Evolutionary conservation across 1,284 basidiomycete genomes (phyloP).

Genomic region (Trametes hirsuta): DNA sequence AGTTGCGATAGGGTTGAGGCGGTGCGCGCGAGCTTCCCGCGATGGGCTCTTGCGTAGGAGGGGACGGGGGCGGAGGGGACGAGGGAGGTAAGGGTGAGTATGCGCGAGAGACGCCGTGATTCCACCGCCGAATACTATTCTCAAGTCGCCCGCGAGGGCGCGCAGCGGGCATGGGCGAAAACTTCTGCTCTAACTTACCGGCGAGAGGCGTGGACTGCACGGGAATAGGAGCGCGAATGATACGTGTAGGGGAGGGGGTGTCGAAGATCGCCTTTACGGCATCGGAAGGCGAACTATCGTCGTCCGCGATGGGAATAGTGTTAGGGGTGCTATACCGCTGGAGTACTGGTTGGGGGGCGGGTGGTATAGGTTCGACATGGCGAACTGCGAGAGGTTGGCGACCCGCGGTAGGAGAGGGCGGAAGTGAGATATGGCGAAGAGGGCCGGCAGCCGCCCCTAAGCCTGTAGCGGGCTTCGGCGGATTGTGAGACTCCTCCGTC

Average conservation of each 20-base stretch:
- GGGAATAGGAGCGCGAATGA: slow-evolving; percentile 18
- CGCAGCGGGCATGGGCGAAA: slow-evolving; percentile 8
- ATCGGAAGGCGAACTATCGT: slow-evolving; percentile 23
- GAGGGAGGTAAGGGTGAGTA: slow-evolving; percentile 23
- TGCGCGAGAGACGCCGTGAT: slow-evolving; percentile 11
- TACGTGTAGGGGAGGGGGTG: slow-evolving; percentile 21
- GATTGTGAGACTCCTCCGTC: not conserved
- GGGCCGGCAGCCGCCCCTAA: not conserved
- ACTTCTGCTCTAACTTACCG: slow-evolving; percentile 9
- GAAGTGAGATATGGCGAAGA: slow-evolving; percentile 11
- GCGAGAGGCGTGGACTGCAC: slow-evolving; percentile 19
- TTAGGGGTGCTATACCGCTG: slow-evolving; percentile 14
- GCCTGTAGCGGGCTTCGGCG: not conserved
- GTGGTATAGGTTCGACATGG: not conserved
- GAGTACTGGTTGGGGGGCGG: not conserved
- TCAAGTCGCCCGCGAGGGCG: slow-evolving; percentile 7
- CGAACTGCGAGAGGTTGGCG: not conserved
- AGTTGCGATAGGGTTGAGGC: slow-evolving; percentile 4
- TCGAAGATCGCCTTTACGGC: slow-evolving; percentile 16
- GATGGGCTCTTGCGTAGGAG: slow-evolving; percentile 12
- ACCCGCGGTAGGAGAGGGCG: slow-evolving; percentile 7
- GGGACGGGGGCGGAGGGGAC: slow-evolving; percentile 15
- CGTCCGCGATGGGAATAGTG: slow-evolving; percentile 20
- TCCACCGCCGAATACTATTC: slow-evolving; percentile 20
- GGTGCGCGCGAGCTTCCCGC: slow-evolving; percentile 12